Conservation (phyloP, 2,329 filamentous ascomycete genomes). For the Cercospora sp. region DNA sequence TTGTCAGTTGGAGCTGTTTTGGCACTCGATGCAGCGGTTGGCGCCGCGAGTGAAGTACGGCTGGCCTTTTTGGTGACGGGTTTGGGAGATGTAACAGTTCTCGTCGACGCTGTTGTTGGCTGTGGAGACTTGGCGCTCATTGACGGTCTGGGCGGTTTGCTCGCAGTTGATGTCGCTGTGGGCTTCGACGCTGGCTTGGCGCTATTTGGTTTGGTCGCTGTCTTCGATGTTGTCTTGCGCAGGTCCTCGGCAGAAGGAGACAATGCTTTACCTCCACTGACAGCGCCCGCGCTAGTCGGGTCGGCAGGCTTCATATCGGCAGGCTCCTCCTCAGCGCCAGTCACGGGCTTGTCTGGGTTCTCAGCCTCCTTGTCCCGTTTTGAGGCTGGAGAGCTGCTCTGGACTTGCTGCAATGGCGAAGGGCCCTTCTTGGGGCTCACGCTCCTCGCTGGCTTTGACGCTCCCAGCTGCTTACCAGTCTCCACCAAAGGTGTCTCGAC, state of each 20-base stretch:
- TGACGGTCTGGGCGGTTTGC: constrained; percentile 21
- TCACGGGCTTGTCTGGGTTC: constrained; percentile 49
- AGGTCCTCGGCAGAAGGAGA: constrained; percentile 40
- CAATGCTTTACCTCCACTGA: constrained; percentile 44
- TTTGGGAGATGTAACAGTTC: constrained; percentile 15
- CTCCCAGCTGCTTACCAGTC: constrained; percentile 24
- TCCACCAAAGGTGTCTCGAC: constrained; percentile 42
- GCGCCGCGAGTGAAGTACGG: constrained; percentile 39
- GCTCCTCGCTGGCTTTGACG: constrained; percentile 9
- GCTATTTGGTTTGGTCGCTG: constrained; percentile 22
- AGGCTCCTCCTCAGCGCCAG: constrained; percentile 46
- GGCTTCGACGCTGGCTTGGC: constrained; percentile 22
- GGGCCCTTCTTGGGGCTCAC: constrained; percentile 3
- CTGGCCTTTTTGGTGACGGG: constrained; percentile 34
- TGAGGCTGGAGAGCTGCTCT: background rate
- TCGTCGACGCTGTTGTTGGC: constrained; percentile 23
- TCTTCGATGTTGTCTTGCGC: constrained; percentile 23
- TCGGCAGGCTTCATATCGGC: constrained; percentile 45
- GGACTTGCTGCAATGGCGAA: background rate
- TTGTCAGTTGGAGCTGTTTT: constrained; percentile 30
- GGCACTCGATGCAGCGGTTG: constrained; percentile 39
- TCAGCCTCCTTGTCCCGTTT: constrained; percentile 33
- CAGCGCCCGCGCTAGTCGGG: constrained; percentile 41
- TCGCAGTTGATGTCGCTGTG: constrained; percentile 22
- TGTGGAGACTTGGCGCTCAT: constrained; percentile 13